Conservation (phyloP, 2,329 filamentous ascomycete species). For the Epichloe sibirici region DNA sequence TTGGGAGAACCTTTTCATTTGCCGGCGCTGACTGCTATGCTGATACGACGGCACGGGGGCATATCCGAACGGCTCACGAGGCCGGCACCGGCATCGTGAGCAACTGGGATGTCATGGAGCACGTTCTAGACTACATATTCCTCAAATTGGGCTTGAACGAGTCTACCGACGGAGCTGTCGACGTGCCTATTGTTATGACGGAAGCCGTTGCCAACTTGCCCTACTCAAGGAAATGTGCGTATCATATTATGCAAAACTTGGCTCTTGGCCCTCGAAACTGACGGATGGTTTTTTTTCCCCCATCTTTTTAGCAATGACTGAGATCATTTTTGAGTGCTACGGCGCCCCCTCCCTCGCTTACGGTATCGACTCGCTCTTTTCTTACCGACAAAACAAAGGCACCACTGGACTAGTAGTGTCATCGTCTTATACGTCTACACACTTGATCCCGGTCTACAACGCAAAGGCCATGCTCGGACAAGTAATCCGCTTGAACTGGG, state of each 20-base stretch:
- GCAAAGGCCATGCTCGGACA: slow-evolving; percentile 74
- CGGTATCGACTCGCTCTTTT: slow-evolving; percentile 93
- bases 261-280: slow-evolving; percentile 7
- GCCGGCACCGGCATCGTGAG: slow-evolving; percentile 80
- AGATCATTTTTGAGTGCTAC: slow-evolving; percentile 95
- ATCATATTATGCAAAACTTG: neutral
- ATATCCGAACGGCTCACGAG: slow-evolving; percentile 86
- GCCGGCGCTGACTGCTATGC: slow-evolving; percentile 87
- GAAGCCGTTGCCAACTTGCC: slow-evolving; percentile 85
- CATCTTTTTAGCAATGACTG: slow-evolving; percentile 65
- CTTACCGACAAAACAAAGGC: slow-evolving; percentile 85
- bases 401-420: slow-evolving; percentile 79
- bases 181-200: slow-evolving; percentile 86
- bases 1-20: slow-evolving; percentile 84
- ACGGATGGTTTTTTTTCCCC: slow-evolving; percentile 1
- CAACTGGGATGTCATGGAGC: slow-evolving; percentile 98
- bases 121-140: slow-evolving; percentile 86
- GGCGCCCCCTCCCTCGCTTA: slow-evolving; percentile 80
- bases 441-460: slow-evolving; percentile 87
- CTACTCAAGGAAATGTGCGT: slow-evolving; percentile 77
- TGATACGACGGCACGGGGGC: slow-evolving; percentile 82
- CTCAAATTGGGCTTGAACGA: slow-evolving; percentile 83
- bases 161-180: slow-evolving; percentile 54
- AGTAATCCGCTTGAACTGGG: slow-evolving; percentile 88
- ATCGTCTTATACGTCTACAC: slow-evolving; percentile 86